Base-by-base conservation (phyloP, 495 filamentous ascomycete genomes). In the Zalerion maritima region DNA sequence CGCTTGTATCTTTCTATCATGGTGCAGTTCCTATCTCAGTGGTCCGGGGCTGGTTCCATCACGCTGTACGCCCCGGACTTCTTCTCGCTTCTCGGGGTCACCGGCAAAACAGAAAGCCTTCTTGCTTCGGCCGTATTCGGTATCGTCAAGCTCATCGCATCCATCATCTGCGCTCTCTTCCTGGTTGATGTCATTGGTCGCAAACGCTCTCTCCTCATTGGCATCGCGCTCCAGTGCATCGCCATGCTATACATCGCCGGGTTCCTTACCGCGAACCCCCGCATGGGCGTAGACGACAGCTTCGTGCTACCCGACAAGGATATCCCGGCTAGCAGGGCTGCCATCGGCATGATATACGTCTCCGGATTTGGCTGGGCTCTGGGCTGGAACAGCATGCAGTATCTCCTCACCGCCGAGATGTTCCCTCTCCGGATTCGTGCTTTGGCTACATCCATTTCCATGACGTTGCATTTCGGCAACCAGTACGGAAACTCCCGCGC, bases 371-470 rank as follows among this genome's bases (percentile, higher is more conserved):
- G 77, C 2, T 83, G 78, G 76, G 75, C 76, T 0, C 54, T 81
- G 0, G 77, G 78, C 27, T 82, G 76, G 74, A 81, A 80, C 43
- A 65, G 59, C 3, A 78, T 81, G 58, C 78, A 79, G 41, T 85
- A 81, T 35, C 62, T 85, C 1, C 60, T 83, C 26, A 80, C 75
- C 14, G 71, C 75, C 0, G 79, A 85, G 43, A 62, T 85, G 18
- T 85, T 78, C 51, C 78, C 78, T 2, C 54, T 80, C 7, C 55
- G 62, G 10, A 61, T 73, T 9, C 52, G 67, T 1, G 58, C 64
- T 9, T 43, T 70, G 14, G 55, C 57, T 25, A 57, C 66, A 5
- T 57, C 55, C 2, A 46, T 73, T 26, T 56, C 58, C 13, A 67
- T 71, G 52, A 56, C 49, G 15, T 58, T 81, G 31, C 75, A 82